Base-by-base conservation (phyloP, 371 early-diverging fungal species). In the Saksenaea oblongispora region DNA sequence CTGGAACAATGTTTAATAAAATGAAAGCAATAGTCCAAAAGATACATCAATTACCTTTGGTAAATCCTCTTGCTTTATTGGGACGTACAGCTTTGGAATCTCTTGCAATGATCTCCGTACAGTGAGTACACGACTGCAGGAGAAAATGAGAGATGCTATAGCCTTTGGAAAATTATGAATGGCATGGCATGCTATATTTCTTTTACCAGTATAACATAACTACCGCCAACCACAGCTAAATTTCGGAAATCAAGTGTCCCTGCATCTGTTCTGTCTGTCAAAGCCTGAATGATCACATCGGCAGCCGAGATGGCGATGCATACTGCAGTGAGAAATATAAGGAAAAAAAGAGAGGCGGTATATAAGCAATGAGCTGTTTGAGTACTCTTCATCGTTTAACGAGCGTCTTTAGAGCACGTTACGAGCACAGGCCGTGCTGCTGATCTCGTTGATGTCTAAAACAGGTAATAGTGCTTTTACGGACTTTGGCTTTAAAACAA, bases 21-120 rank as follows among this genome's bases (percentile, higher is more conserved):
- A 60, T 56, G 0, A 15, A n/a, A 55, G 51, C 42, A 8, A 26
- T 56, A 31, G 54, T 39, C 27, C 13, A 31, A 27, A 31, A 7
- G 56, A 22, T 1, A 54, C n/a, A 41, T 14, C 35, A 5, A 13
- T 34, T 78, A 88, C 91, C 66, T 82, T 83, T 15, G 90, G 90
- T 36, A 90, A 58, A 65, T 91, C 89, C 27, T 81, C 80, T 24
- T 76, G 70, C 58, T 85, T 84, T 59, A 88, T 88, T 13, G 90
- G 89, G 59, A 89, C 78, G 66, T 87, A 86, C 0, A 85, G 64
- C 63, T 89, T 89, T n/a, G 92, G 92, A 39, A 90, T 89, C 53
- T 84, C 85, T 57, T 80, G 78, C 13, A 89, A 64, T 4, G 88
- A 82, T 7, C 79, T 51, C 56, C 84, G 76, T 14, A 85, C 83